Conservation (phyloP, 306 rosid genomes). For the Vicia villosa region DNA sequence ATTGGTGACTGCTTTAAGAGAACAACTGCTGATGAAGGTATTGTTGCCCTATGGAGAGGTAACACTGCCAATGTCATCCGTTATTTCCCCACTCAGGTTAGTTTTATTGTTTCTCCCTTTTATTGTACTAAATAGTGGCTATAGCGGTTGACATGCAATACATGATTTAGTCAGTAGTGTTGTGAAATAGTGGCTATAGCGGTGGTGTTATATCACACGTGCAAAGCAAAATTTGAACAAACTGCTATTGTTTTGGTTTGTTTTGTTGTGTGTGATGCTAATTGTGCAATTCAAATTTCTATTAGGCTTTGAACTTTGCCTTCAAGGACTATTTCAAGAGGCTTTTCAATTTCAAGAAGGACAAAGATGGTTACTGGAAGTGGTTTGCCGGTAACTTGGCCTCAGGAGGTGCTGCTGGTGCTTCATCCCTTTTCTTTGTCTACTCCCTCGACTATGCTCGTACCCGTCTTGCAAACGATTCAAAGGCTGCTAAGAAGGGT, state of each 20-base stretch:
- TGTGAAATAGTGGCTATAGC: background rate
- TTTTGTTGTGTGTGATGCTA: conserved; percentile 12
- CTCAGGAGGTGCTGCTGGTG: conserved; percentile 91
- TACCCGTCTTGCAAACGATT: conserved; percentile 76
- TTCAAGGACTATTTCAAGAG: conserved; percentile 94
- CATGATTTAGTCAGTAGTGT: background rate
- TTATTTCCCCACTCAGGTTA: conserved; percentile 74
- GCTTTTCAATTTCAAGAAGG: conserved; percentile 88
- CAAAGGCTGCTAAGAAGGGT: conserved; percentile 91
- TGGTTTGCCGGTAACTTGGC: conserved; percentile 92
- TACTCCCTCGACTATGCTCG: conserved; percentile 87
- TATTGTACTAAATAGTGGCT: background rate
- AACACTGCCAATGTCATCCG: conserved; percentile 89
- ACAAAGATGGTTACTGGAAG: conserved; percentile 84
- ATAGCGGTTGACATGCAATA: background rate
- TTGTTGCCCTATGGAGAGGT: conserved; percentile 75
- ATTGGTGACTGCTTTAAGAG: conserved; percentile 80
- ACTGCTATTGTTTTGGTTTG: background rate
- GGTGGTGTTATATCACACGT: background rate
- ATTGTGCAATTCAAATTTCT: conserved; percentile 21
- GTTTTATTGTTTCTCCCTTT: background rate
- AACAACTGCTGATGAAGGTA: conserved; percentile 66
- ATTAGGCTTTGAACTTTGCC: conserved; percentile 84
- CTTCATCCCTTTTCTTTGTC: conserved; percentile 71
- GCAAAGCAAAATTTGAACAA: background rate